Conservation (phyloP, 2,329 filamentous ascomycete genomes). For the Albophoma yamanashiensis region DNA sequence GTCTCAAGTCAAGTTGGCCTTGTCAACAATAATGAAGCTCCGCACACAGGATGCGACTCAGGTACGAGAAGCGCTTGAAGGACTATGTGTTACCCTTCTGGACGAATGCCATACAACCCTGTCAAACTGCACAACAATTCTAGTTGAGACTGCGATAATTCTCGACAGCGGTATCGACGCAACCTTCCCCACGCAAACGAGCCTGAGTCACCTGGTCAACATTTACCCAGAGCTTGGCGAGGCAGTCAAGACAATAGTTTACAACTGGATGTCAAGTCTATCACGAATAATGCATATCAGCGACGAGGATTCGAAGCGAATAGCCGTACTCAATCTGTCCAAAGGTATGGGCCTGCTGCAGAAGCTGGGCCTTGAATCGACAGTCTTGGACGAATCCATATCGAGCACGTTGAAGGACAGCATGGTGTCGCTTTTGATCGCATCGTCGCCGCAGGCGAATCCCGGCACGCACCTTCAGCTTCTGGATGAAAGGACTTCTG, state of each 20-base stretch:
- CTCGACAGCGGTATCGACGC: slow-evolving; percentile 44
- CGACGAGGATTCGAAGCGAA: slow-evolving; percentile 68
- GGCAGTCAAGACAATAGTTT: slow-evolving; percentile 57
- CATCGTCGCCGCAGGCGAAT: slow-evolving; percentile 10
- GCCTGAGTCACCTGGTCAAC: slow-evolving; percentile 49
- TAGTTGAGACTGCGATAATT: slow-evolving; percentile 73
- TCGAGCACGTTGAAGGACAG: slow-evolving; percentile 65
- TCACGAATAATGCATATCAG: slow-evolving; percentile 74
- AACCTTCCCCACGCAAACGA: slow-evolving; percentile 29
- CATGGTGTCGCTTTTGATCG: slow-evolving; percentile 34
- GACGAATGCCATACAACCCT: slow-evolving; percentile 71
- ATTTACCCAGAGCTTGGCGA: slow-evolving; percentile 53
- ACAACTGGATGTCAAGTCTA: slow-evolving; percentile 73
- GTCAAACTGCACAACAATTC: slow-evolving; percentile 54
- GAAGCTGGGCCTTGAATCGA: slow-evolving; percentile 51
- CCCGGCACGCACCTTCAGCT: slow-evolving; percentile 15
- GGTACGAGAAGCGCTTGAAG: slow-evolving; percentile 56
- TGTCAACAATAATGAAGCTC: slow-evolving; percentile 67
- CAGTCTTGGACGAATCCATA: slow-evolving; percentile 56
- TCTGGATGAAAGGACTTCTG: slow-evolving; percentile 12
- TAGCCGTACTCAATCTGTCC: slow-evolving; percentile 65
- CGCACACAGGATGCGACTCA: slow-evolving; percentile 59
- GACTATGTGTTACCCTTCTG: slow-evolving; percentile 63
- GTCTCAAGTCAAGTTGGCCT: slow-evolving; percentile 70
- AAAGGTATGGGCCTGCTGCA: slow-evolving; percentile 59